A percentile compares a stretch with the other conserved stretches of the same genome.
These are phyloP conservation scores for Rosa persica DNA, from an alignment of 306 rosid genomes.

Conservation along the genomic window DNA sequence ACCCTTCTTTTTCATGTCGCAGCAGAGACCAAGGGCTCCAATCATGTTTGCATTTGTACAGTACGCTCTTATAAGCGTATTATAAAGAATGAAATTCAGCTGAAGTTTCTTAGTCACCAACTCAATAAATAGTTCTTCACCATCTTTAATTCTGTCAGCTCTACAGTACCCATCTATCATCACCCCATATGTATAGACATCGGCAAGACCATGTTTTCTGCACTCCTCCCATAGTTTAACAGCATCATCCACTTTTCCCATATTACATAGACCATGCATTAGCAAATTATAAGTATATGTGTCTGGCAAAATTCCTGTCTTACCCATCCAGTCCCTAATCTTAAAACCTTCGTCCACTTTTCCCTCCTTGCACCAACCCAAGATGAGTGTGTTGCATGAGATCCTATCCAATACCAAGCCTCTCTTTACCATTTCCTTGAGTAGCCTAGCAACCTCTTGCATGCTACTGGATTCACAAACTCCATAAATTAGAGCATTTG, in stretches of 20 bases:
- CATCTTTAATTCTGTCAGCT: constrained; percentile 2
- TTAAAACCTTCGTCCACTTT: background rate
- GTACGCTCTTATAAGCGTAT: background rate
- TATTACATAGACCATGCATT: constrained; percentile 1
- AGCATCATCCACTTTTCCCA: background rate
- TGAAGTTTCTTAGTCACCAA: background rate
- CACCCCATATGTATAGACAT: constrained; percentile 2
- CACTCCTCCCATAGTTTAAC: background rate
- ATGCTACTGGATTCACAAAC: constrained; percentile 1
- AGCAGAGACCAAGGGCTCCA: constrained; percentile 7
- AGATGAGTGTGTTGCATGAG: constrained; percentile 11
- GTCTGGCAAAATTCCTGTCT: background rate
- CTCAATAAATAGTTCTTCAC: background rate
- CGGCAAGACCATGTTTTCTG: constrained; percentile 1
- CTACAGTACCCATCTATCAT: constrained; percentile 3
- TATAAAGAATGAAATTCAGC: background rate
- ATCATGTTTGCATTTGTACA: background rate
- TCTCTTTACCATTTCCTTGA: constrained; percentile 6
- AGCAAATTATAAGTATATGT: constrained; percentile 8
- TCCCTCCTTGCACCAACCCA: background rate
- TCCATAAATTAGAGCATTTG: constrained; percentile 8
- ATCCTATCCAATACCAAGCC: constrained; percentile 8
- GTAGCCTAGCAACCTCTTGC: background rate
- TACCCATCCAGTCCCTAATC: background rate
- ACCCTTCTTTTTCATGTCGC: constrained; percentile 2